These are phyloP conservation scores for Tolypocladium capitatum DNA, from an alignment of 2,329 filamentous ascomycete species.

Conservation along the genomic window DNA sequence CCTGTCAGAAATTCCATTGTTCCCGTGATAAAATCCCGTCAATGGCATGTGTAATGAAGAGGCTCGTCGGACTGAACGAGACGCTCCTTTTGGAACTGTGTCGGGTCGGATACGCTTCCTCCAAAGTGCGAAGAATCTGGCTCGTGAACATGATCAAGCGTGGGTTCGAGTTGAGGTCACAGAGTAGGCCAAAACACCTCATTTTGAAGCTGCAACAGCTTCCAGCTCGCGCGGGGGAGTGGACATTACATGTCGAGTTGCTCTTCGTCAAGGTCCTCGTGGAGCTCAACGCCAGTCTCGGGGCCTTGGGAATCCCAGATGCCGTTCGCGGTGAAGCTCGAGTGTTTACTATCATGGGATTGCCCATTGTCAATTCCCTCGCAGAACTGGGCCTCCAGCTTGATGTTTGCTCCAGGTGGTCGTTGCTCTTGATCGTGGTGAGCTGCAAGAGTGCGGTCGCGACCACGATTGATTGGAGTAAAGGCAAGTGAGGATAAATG, in stretches of 20 bases:
- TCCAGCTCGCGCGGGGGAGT: not conserved
- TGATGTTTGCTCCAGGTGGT: slow-evolving; percentile 6
- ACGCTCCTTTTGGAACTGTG: not conserved
- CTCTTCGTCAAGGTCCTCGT: slow-evolving; percentile 11
- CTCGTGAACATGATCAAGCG: not conserved
- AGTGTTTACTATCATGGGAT: slow-evolving; percentile 12
- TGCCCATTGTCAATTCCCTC: slow-evolving; percentile 10
- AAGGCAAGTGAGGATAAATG: slow-evolving; percentile 15
- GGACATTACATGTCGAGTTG: slow-evolving; percentile 11
- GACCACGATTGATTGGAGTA: slow-evolving; percentile 14
- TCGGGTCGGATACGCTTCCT: not conserved
- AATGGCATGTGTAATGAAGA: not conserved
- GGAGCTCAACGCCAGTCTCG: slow-evolving; percentile 10
- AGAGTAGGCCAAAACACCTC: not conserved
- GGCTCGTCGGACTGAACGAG: not conserved
- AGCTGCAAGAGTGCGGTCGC: slow-evolving; percentile 7
- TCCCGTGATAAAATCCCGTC: not conserved
- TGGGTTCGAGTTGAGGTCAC: not conserved
- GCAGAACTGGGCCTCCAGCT: slow-evolving; percentile 13
- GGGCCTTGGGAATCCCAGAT: slow-evolving; percentile 13
- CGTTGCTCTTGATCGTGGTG: slow-evolving; percentile 6
- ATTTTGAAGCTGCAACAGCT: not conserved
- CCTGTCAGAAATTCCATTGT: not conserved
- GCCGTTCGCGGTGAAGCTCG: slow-evolving; percentile 5
- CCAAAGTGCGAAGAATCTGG: not conserved